A percentile compares a stretch with the other conserved stretches of the same genome.
These are phyloP conservation scores for Pedinophyceae sp. DNA, from an alignment of 139 green algal species.

Conservation along the genomic window DNA sequence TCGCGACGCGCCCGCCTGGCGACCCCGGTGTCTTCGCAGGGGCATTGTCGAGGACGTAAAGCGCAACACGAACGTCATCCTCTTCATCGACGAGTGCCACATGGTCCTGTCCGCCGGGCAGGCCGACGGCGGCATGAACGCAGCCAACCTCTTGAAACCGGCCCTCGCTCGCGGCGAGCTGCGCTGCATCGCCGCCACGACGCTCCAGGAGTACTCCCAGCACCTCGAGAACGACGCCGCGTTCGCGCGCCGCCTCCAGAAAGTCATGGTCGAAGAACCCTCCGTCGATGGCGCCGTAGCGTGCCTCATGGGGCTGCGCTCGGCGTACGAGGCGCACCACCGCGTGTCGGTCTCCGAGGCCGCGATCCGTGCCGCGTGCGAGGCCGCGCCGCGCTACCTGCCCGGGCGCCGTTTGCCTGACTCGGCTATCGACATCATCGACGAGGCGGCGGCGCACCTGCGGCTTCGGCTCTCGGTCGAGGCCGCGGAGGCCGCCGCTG, in stretches of 20 bases:
- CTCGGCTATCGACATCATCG: neutral
- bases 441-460: neutral
- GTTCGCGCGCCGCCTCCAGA: slow-evolving; percentile 16
- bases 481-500: neutral
- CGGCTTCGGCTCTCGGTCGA: neutral
- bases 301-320: neutral
- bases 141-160: slow-evolving; percentile 28
- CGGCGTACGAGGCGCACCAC: neutral
- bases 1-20: too few relatives aligned
- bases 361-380: too few relatives aligned
- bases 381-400: neutral
- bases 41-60: too few relatives aligned
- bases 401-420: neutral
- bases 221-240: slow-evolving; percentile 20
- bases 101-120: slow-evolving; percentile 23
- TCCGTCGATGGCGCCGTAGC: neutral
- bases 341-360: neutral
- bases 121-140: slow-evolving; percentile 20
- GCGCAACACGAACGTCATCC: slow-evolving; percentile 27
- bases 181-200: slow-evolving; percentile 16
- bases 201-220: slow-evolving; percentile 13
- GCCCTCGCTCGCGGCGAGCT: slow-evolving; percentile 20
- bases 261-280: slow-evolving; percentile 6
- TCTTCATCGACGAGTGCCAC: slow-evolving; percentile 35
- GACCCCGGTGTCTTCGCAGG: too few relatives aligned